Percentiles rank a stretch among this genome's conserved stretches.
Conservation (phyloP, 2,329 filamentous ascomycete species). For the Tolypocladium nubicola region DNA sequence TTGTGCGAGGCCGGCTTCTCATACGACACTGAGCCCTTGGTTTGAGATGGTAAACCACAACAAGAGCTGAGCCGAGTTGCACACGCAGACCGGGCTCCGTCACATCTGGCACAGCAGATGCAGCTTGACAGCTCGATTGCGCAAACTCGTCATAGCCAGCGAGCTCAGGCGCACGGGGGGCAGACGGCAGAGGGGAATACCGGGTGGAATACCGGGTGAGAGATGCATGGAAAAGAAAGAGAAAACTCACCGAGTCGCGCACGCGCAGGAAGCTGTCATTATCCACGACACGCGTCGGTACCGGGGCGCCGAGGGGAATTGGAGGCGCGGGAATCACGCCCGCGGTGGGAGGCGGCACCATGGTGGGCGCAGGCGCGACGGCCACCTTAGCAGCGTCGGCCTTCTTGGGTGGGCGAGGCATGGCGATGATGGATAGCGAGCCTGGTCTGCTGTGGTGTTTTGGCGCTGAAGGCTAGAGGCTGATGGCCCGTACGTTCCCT, state of each 20-base stretch:
- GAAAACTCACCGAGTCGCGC: constrained; percentile 63
- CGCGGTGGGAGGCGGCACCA: constrained; percentile 23
- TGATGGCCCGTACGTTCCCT: not conserved
- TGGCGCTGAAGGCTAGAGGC: not conserved
- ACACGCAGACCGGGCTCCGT: not conserved
- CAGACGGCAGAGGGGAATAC: not conserved
- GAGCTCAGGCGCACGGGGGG: not conserved
- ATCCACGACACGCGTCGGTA: constrained; percentile 39
- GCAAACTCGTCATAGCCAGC: not conserved
- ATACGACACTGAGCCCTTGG: not conserved
- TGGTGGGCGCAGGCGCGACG: constrained; percentile 23
- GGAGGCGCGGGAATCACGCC: constrained; percentile 7
- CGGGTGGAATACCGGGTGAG: constrained; percentile 4
- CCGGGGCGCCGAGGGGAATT: constrained; percentile 6
- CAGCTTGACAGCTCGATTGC: not conserved
- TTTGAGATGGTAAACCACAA: not conserved
- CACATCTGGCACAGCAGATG: not conserved
- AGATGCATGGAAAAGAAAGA: not conserved
- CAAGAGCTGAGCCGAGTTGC: not conserved
- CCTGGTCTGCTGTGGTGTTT: not conserved
- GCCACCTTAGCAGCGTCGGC: constrained; percentile 25
- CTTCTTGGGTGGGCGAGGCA: constrained; percentile 37
- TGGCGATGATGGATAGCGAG: constrained; percentile 13
- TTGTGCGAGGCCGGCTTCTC: not conserved
- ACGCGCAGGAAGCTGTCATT: constrained; percentile 71